Evolutionary conservation across 2,329 filamentous ascomycete genomes (phyloP).

Genomic region (Acephala macrosclerotiorum): DNA sequence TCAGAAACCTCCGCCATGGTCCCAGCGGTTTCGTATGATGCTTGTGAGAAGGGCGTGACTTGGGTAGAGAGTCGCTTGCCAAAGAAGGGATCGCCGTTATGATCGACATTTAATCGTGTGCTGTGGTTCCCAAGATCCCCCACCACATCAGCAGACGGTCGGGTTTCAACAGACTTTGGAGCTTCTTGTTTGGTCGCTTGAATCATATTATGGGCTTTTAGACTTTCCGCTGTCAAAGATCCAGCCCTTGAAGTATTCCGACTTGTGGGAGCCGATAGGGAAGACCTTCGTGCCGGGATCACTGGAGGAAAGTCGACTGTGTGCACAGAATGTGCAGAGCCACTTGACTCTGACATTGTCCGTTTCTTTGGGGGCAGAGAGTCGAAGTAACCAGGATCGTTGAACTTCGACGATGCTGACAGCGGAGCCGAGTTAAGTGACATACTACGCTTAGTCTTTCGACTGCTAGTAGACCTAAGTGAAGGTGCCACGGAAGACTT

Average conservation of each 20-base stretch:
- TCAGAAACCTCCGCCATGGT: slow-evolving; percentile 67
- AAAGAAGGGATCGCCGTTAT: slow-evolving; percentile 61
- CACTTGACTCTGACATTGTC: slow-evolving; percentile 42
- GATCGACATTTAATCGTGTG: slow-evolving; percentile 50
- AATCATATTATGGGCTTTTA: slow-evolving; percentile 59
- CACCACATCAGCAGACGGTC: slow-evolving; percentile 23
- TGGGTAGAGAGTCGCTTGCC: slow-evolving; percentile 61
- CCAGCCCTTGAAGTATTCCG: slow-evolving; percentile 61
- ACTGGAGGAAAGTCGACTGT: slow-evolving; percentile 67
- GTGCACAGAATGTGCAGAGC: slow-evolving; percentile 46
- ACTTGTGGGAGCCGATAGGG: slow-evolving; percentile 68
- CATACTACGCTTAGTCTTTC: slow-evolving; percentile 59
- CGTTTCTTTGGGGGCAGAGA: slow-evolving; percentile 41
- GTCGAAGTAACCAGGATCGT: slow-evolving; percentile 55
- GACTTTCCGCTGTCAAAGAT: slow-evolving; percentile 65
- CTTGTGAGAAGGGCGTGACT: slow-evolving; percentile 68
- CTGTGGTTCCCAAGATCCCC: slow-evolving; percentile 29
- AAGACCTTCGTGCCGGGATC: slow-evolving; percentile 64
- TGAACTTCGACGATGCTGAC: slow-evolving; percentile 51
- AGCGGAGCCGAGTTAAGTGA: slow-evolving; percentile 58
- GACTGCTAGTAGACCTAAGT: slow-evolving; percentile 67
- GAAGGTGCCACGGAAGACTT: slow-evolving; percentile 60
- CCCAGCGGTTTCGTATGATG: slow-evolving; percentile 66
- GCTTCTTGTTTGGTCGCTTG: slow-evolving; percentile 33
- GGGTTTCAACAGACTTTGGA: slow-evolving; percentile 14